These are phyloP conservation scores for Sarocladium strictum DNA, from an alignment of 2,329 filamentous ascomycete species.

Conservation along the genomic window DNA sequence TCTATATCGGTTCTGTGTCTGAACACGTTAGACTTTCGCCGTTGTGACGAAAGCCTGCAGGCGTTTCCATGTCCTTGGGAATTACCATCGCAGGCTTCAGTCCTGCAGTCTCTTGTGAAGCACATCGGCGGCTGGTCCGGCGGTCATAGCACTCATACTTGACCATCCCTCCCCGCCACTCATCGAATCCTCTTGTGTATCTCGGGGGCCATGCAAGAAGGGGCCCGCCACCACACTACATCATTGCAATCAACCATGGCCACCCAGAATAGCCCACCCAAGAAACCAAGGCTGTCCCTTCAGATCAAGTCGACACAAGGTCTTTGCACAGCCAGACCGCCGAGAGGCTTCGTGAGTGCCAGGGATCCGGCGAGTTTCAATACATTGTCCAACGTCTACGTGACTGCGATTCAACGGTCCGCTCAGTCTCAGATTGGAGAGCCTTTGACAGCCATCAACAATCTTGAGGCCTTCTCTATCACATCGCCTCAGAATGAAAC, in stretches of 20 bases:
- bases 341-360: conserved; percentile 34
- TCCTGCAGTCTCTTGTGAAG: not conserved
- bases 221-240: not conserved
- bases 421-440: conserved; percentile 39
- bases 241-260: conserved; percentile 26
- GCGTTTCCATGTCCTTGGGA: not conserved
- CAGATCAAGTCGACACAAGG: conserved; percentile 40
- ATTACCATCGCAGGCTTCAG: not conserved
- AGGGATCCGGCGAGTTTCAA: conserved; percentile 59
- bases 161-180: conserved; percentile 8
- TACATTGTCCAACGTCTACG: conserved; percentile 60
- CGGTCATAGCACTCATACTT: not conserved
- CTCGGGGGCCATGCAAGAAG: not conserved
- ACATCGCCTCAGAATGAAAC: conserved; percentile 21
- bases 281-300: conserved; percentile 51
- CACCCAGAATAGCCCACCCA: conserved; percentile 30
- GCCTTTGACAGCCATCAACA: conserved; percentile 44
- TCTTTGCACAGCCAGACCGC: not conserved
- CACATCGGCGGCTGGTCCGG: not conserved
- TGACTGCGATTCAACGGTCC: conserved; percentile 54
- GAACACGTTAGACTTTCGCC: not conserved
- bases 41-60: not conserved
- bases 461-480: conserved; percentile 26
- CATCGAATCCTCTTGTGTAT: conserved; percentile 4
- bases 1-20: not conserved